Percentiles rank a stretch among this genome's conserved stretches.
Conservation (phyloP, 371 early-diverging fungal species). For the Mucor velutinosus region DNA sequence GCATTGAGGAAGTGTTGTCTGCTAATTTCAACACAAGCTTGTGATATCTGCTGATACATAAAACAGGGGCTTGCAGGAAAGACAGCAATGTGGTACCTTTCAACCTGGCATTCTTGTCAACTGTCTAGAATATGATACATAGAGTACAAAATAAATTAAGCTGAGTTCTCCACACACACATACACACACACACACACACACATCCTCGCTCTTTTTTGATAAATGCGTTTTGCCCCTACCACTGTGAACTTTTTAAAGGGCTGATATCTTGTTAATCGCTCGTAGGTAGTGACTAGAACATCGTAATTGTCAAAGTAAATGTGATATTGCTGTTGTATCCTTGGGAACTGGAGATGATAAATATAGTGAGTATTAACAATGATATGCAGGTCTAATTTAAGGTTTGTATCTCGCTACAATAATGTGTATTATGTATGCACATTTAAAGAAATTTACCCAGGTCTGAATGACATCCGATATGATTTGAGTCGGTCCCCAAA, state of each 20-base stretch:
- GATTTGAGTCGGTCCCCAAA: slow-evolving; percentile 60
- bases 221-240: slow-evolving; percentile 18
- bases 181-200: too few relatives aligned
- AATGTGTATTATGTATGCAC: neutral
- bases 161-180: slow-evolving; percentile 1
- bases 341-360: slow-evolving; percentile 23
- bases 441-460: slow-evolving; percentile 25
- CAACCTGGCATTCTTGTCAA: slow-evolving; percentile 1
- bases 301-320: slow-evolving; percentile 41
- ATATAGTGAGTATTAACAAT: neutral
- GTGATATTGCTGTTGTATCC: slow-evolving; percentile 24
- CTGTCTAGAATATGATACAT: neutral
- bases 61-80: slow-evolving; percentile 36
- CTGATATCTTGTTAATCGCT: slow-evolving; percentile 35
- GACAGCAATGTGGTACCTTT: slow-evolving; percentile 29
- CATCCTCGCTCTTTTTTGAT: too few relatives aligned
- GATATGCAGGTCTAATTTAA: neutral
- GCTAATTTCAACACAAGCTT: slow-evolving; percentile 33
- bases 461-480: slow-evolving; percentile 49
- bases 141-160: slow-evolving; percentile 1
- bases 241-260: slow-evolving; percentile 52
- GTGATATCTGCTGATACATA: slow-evolving; percentile 32
- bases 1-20: slow-evolving; percentile 42
- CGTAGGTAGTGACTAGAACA: slow-evolving; percentile 35
- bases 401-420: neutral